Base-by-base conservation (phyloP, 768 basidiomycete genomes). In the Boletellus emodensis region DNA sequence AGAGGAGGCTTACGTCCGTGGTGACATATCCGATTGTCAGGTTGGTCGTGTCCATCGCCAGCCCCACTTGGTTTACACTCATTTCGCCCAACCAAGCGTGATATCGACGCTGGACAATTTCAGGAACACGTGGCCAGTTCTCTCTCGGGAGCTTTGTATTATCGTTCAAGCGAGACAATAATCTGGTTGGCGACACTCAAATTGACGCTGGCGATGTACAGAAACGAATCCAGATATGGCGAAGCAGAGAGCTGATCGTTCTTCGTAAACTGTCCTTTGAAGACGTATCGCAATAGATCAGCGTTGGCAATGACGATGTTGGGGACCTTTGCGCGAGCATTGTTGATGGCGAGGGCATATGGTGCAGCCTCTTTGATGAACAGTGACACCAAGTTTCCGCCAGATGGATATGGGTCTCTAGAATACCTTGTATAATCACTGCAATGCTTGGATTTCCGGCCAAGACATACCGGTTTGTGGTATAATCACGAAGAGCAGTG, bases 221-320 rank as follows among this genome's bases (percentile, higher is more conserved):
- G 53, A 72, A 89, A 87, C 9, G 71, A 52, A 60, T 90, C 81
- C 0, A 70, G 65, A 61, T 87, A 93, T 0, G 90, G 87, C 6
- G 80, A 82, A 2, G 80, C 79, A 1, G 87, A 87, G 40, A 91
- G 75, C 57, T 90, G 84, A 64, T 93, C 89, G 63, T 91, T 87
- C 64, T 82, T 82, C 28, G 84, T 85, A 70, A 93, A 92, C 3
- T 80, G 60, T 2, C 90, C 90, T 2, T 74, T 57, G 60, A 81
- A 83, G 44, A 90, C 65, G 67, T 82, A 89, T 44, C 87, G 81
- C 58, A 82, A 72, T 11, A 74, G 79, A 11, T 79, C 85, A 2
- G 84, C 78, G 67, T 86, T 83, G 46, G 73, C 69, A 50, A 90
- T 79, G 63, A 86, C 78, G 56, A 88, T 71, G 55, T 76, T 82